These are phyloP conservation scores for Russula sp. DNA, from an alignment of 768 basidiomycete species.

Conservation along the genomic window DNA sequence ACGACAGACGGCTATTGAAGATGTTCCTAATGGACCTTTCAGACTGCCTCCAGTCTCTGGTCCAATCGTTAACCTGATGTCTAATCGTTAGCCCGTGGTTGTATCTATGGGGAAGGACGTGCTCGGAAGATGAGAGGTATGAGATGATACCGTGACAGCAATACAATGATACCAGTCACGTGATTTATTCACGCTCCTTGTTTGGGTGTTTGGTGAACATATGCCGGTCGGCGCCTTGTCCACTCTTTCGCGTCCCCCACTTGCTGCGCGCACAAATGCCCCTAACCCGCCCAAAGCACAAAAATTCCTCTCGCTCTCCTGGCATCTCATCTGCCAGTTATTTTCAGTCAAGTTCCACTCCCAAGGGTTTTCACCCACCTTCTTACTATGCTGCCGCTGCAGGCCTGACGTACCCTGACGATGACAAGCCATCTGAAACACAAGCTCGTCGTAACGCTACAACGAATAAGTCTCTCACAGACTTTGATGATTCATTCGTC, in stretches of 20 bases:
- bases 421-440: not conserved
- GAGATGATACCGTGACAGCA: not conserved
- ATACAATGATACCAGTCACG: slow-evolving; percentile 3
- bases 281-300: slow-evolving; percentile 18
- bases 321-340: slow-evolving; percentile 20
- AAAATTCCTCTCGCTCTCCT: slow-evolving; percentile 20
- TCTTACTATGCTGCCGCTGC: slow-evolving; percentile 36
- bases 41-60: not conserved
- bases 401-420: slow-evolving; percentile 22
- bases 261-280: slow-evolving; percentile 12
- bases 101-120: not conserved
- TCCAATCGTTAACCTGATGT: too few relatives aligned
- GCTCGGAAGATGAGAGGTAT: not conserved
- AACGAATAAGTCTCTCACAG: not conserved
- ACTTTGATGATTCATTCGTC: slow-evolving; percentile 1
- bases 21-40: not conserved
- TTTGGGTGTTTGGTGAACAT: slow-evolving; percentile 16
- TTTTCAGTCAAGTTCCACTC: slow-evolving; percentile 16
- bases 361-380: slow-evolving; percentile 31
- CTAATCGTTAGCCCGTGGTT: too few relatives aligned
- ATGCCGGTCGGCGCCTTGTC: not conserved
- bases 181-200: slow-evolving; percentile 15
- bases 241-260: not conserved
- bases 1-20: not conserved
- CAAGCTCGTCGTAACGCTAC: not conserved